phyloP scores from a whole-genome alignment of 2,329 filamentous ascomycete genomes.

The Trichoderma koningii region DNA sequence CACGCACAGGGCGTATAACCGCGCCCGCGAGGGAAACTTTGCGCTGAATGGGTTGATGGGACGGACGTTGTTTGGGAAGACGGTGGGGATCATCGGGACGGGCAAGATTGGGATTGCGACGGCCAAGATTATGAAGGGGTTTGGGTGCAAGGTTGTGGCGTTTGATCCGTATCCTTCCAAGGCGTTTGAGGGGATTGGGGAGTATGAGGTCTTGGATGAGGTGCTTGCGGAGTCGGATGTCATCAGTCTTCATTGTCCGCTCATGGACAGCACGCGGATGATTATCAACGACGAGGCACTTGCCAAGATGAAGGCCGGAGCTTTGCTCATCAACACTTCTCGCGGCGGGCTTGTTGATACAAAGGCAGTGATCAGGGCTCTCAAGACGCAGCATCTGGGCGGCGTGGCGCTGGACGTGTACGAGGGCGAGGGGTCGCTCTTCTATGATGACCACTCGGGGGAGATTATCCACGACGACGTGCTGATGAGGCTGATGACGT shows the following conservation, averaged over 20 bases:
- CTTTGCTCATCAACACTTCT: constrained; percentile 68
- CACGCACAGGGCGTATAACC: constrained; percentile 68
- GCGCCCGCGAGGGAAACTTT: constrained; percentile 70
- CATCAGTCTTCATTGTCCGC: constrained; percentile 66
- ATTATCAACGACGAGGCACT: constrained; percentile 60
- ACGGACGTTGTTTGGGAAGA: constrained; percentile 62
- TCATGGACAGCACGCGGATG: constrained; percentile 60
- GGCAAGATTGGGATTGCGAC: constrained; percentile 66
- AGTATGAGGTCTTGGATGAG: constrained; percentile 55
- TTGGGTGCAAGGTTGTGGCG: constrained; percentile 64
- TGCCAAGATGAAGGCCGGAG: constrained; percentile 58
- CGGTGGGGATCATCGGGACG: constrained; percentile 66
- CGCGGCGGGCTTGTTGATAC: constrained; percentile 66
- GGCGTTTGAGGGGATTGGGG: constrained; percentile 53
- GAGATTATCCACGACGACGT: constrained; percentile 68
- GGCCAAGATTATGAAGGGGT: constrained; percentile 63
- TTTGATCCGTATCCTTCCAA: constrained; percentile 58
- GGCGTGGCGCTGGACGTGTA: constrained; percentile 69
- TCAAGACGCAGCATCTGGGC: constrained; percentile 62
- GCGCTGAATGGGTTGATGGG: constrained; percentile 65
- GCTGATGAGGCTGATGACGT: constrained; percentile 66
- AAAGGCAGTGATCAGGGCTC: constrained; percentile 57
- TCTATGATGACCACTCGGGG: constrained; percentile 66
- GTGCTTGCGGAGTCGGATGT: constrained; percentile 61
- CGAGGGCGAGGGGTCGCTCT: constrained; percentile 63